Base-by-base conservation (phyloP, 495 filamentous ascomycete species). In the Penicillium antarcticum region DNA sequence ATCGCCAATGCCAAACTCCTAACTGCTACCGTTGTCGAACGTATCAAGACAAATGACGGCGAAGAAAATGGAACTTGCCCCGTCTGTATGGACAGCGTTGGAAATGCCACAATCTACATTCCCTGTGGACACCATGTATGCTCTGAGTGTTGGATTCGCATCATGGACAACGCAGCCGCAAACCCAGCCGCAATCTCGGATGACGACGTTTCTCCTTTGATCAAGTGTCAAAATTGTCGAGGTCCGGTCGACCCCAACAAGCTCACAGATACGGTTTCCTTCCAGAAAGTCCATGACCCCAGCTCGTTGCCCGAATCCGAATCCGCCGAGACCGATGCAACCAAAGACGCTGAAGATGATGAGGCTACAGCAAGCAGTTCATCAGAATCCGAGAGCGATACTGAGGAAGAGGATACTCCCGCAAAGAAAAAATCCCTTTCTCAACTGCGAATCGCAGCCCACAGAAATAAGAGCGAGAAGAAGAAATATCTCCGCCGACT, bases 121-220 rank as follows among this genome's bases (percentile, higher is more conserved):
- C 90, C 91, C 2, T 97, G 92, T 55, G 92, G 92, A 21, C 92
- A 97, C 67, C 79, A 83, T 48, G 85, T 83, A 18, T 97, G 92
- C 65, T 67, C 79, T 0, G 87, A 89, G 54, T 96, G 92, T 60
- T 87, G 95, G 62, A 76, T 83, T 0, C 84, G 80, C 45, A 80
- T 95, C 37, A 80, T 82, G 4, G 87, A 87, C 54, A 83, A 82
- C 1, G 73, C 74, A 5, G 71, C 78, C 39, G 65, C 87, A 46
- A 66, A 68, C 36, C 70, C 80, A 39, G 84, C 29, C 29, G 23
- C 41, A 26, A 34, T 34, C 3, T 17, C 41, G 16, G 47, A 49
- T 14, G 87, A 85, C 32, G 84, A 87, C 53, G 74, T 75, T 32
- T 66, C 63, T 0, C 63, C 61, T n/a, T 62, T 75, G 18, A 68